These are phyloP conservation scores for Metschnikowia anglica DNA, from an alignment of 805 yeast genomes.

Conservation along the genomic window DNA sequence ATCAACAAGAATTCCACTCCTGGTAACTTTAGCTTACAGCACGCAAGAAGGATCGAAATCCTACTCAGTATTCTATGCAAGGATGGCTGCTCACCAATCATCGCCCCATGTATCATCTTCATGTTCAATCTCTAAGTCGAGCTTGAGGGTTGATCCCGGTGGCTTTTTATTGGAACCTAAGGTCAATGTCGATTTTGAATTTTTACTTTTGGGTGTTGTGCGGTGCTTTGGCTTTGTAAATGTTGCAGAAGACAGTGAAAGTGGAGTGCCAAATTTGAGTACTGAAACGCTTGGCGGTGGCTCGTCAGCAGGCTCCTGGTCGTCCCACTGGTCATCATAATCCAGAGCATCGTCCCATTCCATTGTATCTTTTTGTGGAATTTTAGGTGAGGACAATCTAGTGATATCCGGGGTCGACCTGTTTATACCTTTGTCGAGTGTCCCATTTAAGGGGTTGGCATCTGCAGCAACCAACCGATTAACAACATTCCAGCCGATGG, in stretches of 20 bases:
- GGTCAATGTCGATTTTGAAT: conserved; percentile 22
- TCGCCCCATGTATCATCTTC: conserved; percentile 35
- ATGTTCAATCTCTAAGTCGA: conserved; percentile 27
- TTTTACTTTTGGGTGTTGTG: background rate
- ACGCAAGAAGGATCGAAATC: too few relatives aligned
- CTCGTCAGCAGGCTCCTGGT: conserved; percentile 1
- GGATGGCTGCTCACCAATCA: conserved; percentile 19
- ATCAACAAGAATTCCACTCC: too few relatives aligned
- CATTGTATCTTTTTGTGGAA: conserved; percentile 6
- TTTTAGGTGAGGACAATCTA: conserved; percentile 28
- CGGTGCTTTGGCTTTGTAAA: background rate
- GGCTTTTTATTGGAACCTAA: conserved; percentile 22
- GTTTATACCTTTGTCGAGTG: conserved; percentile 37
- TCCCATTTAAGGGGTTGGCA: conserved; percentile 29
- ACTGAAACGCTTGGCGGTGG: background rate
- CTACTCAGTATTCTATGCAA: too few relatives aligned
- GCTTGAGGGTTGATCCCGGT: conserved; percentile 27
- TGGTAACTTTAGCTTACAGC: too few relatives aligned
- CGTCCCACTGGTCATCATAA: conserved; percentile 18
- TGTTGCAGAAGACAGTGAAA: background rate
- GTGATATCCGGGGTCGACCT: conserved; percentile 39
- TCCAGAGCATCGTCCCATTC: conserved; percentile 23
- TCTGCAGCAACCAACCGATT: conserved; percentile 34
- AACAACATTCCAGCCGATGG: conserved; percentile 40
- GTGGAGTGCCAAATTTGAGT: conserved; percentile 1